Conservation (phyloP, 1,139 yeast species). For the Maudiozyma humilis region DNA sequence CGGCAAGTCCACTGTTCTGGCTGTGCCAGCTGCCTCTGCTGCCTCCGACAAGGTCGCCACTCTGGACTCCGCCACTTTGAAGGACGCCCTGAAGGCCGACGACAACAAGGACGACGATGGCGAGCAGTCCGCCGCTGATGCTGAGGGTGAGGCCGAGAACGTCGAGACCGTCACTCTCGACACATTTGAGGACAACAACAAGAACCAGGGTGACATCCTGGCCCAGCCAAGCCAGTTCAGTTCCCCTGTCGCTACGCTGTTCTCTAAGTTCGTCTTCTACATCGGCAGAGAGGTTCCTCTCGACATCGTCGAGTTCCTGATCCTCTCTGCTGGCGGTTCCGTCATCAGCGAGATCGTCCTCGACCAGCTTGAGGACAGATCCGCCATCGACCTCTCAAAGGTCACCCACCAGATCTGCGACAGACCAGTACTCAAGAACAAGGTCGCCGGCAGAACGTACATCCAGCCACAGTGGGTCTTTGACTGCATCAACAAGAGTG, state of each 20-base stretch:
- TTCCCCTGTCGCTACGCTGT: slow-evolving; percentile 53
- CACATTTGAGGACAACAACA: slow-evolving; percentile 54
- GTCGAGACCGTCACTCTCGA: slow-evolving; percentile 52
- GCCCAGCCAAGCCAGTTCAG: slow-evolving; percentile 66
- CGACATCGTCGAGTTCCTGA: slow-evolving; percentile 81
- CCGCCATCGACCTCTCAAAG: slow-evolving; percentile 50
- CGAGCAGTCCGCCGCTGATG: slow-evolving; percentile 27
- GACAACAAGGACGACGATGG: slow-evolving; percentile 9
- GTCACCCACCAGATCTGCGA: slow-evolving; percentile 93
- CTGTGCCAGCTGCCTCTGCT: slow-evolving; percentile 18
- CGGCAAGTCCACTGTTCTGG: slow-evolving; percentile 38
- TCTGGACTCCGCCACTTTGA: slow-evolving; percentile 29
- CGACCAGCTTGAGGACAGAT: slow-evolving; percentile 50
- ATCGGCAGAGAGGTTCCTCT: slow-evolving; percentile 95
- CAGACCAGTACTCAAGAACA: slow-evolving; percentile 70
- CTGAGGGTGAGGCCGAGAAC: slow-evolving; percentile 23
- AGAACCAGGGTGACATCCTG: slow-evolving; percentile 66
- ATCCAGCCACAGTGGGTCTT: slow-evolving; percentile 98
- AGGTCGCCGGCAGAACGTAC: slow-evolving; percentile 87
- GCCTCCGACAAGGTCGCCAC: slow-evolving; percentile 30
- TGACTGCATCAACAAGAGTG: slow-evolving; percentile 77
- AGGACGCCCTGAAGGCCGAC: slow-evolving; percentile 36
- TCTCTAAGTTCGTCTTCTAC: slow-evolving; percentile 68
- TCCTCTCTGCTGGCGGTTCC: slow-evolving; percentile 80
- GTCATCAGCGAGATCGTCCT: slow-evolving; percentile 80